Evolutionary conservation across 2,329 filamentous ascomycete species (phyloP), one percentile per base, ranked within the genome.

Genomic region (Torrubiellomyces zombiae): DNA sequence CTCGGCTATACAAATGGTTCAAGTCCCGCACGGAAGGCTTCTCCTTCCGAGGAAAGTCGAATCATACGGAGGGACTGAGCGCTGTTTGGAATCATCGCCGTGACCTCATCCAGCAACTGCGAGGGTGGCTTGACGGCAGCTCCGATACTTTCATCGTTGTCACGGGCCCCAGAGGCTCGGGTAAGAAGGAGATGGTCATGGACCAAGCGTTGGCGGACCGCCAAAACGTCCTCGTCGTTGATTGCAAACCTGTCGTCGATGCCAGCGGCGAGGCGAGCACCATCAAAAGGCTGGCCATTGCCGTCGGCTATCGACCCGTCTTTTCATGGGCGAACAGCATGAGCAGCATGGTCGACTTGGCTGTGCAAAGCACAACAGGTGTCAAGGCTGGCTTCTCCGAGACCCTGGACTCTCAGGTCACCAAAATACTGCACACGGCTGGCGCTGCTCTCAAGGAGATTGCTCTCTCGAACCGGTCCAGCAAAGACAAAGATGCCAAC

Each of bases 291-390:
- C 73, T 89, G 5, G 89, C 86, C 1, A 55, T 60, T 2, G 71
- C 85, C 34, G 85, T 95, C 24, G 86, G 89, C 7, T 95, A 94
- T 45, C 65, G 79, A 7, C 89, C 89, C 0, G 72, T 98, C 0
- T 98, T 98, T 47, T 91, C 81, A 0, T 95, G 85, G 80, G 78
- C 91, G 53, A 94, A 95, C 50, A 93, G 74, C 42, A 70, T 95
- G 36, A 92, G 80, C 51, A 92, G 83, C 45, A 69, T 94, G 53
- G 62, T 93, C 34, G 89, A 95, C 39, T 66, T 95, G 18, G 89
- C 86, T 13, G 81, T 89, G 2, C 86, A 94, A 47, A 80, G 85
- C 38, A 89, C 89, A 9, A 92, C 86, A 12, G 86, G 86, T 9
- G 79, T 91, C 29, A 94, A 95, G 52, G 79, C 83, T 5, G 85